Conservation (phyloP, 768 basidiomycete species). For the Phanerodontia chrysosporium region DNA sequence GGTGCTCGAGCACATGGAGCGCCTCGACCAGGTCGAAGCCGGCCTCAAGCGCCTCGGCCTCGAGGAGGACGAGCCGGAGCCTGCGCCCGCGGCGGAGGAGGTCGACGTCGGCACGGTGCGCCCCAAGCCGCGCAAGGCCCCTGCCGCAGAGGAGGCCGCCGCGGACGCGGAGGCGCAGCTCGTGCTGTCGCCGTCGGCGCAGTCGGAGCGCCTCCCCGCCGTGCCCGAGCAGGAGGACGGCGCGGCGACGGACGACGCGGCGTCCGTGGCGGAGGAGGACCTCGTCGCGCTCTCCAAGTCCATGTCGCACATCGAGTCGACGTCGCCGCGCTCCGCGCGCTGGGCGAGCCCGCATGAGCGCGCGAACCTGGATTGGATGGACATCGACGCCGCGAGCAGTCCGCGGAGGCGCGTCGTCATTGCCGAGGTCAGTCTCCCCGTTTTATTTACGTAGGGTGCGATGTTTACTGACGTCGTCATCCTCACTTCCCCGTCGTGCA, state of each 20-base stretch:
- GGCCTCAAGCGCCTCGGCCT: constrained; percentile 70
- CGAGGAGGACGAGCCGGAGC: constrained; percentile 44
- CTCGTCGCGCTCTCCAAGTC: constrained; percentile 73
- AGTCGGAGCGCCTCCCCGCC: constrained; percentile 45
- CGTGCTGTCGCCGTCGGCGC: constrained; percentile 47
- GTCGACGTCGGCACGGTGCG: constrained; percentile 61
- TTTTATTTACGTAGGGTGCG: no score
- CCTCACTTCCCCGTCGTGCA: constrained; percentile 22
- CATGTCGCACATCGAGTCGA: constrained; percentile 61
- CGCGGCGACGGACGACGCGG: constrained; percentile 32
- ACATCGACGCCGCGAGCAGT: constrained; percentile 32
- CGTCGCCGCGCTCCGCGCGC: constrained; percentile 30
- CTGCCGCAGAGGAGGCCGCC: constrained; percentile 9
- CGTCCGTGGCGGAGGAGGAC: constrained; percentile 66
- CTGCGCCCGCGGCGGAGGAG: constrained; percentile 44
- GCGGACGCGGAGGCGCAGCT: no score
- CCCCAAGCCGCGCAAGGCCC: not conserved
- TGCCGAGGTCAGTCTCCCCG: constrained; percentile 61
- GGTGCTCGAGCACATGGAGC: constrained; percentile 81
- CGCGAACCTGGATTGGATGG: constrained; percentile 43
- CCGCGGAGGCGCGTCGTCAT: constrained; percentile 57
- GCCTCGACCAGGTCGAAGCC: constrained; percentile 78
- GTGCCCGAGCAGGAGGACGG: constrained; percentile 46
- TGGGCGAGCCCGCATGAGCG: constrained; percentile 32
- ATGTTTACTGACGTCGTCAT: no score